Evolutionary conservation across 306 rosid genomes (phyloP), one percentile per base, ranked within the genome.

Genomic region (Gillenia trifoliata): DNA sequence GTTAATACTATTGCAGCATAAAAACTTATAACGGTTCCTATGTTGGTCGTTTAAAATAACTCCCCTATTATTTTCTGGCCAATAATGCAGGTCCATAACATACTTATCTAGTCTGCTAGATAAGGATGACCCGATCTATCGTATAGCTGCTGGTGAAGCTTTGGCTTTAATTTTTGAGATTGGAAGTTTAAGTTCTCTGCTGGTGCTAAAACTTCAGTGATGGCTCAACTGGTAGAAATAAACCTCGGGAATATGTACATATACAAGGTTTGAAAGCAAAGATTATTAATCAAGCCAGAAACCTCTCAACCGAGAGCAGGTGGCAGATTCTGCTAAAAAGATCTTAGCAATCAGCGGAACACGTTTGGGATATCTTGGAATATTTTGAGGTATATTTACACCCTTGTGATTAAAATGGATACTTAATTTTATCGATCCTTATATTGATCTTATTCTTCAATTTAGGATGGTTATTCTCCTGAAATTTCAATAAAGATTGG

Each of bases 101-200:
- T 91, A 85, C 83, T 84, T 94, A 75, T 90, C 97, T 22, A 69
- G 88, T 77, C 93, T 94, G 69, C 91, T 94, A 59, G 97, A 94
- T 69, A 94, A 90, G 85, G 97, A 90, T 71, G 98, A 94, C n/a
- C 52, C 89, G 98, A 30, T 81, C 93, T 62, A 78, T 90, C 91
- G 98, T 68, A 94, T 91, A 66, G 96, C 92, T 82, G 92, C 98
- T 64, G 98, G 98, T 47, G 93, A 94, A 85, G 98, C 98, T 2
- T 82, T 94, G 79, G 97, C 97, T 72, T 79, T 94, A 75, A 81
- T 88, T 61, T 94, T 94, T 83, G 98, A 94, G 79, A 81, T 72
- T 64, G 98, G 98, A 69, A 75, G 70, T 68, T 61, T 83, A 57
- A 87, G 77, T 84, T 85, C 79, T 81, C 85, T 23, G 81, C 69